These are phyloP conservation scores for Galerina marginata DNA, from an alignment of 768 basidiomycete genomes.

Conservation along the genomic window DNA sequence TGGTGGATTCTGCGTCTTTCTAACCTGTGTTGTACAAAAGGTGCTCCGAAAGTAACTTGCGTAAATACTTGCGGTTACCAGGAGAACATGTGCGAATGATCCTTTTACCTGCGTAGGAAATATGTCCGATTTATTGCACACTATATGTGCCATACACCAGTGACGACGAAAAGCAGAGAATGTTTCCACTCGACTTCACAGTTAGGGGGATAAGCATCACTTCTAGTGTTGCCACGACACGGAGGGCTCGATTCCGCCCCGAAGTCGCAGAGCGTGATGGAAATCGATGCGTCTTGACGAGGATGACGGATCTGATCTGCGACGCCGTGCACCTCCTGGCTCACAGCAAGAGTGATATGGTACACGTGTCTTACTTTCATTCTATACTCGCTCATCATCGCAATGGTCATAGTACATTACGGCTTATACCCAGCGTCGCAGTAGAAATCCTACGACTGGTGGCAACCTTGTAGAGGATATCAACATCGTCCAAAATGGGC, in stretches of 20 bases:
- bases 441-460: slow-evolving; percentile 9
- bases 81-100: too few species aligned
- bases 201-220: slow-evolving; percentile 17
- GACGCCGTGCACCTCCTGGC: slow-evolving; percentile 24
- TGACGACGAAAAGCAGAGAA: slow-evolving; percentile 16
- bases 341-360: slow-evolving; percentile 23
- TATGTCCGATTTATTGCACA: too few species aligned
- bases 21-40: too few species aligned
- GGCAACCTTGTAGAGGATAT: slow-evolving; percentile 1
- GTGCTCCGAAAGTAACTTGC: too few species aligned
- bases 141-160: too few species aligned
- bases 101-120: too few species aligned
- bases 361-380: slow-evolving; percentile 13
- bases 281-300: slow-evolving; percentile 17
- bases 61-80: too few species aligned
- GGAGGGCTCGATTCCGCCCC: slow-evolving; percentile 15
- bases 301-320: slow-evolving; percentile 2
- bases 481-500: too few species aligned
- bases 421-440: slow-evolving; percentile 16
- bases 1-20: too few species aligned
- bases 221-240: slow-evolving; percentile 18
- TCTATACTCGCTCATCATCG: slow-evolving; percentile 13
- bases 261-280: slow-evolving; percentile 21
- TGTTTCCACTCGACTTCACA: slow-evolving; percentile 22
- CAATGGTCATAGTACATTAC: slow-evolving; percentile 21